These are phyloP conservation scores for Cytospora schulzeri DNA, from an alignment of 2,329 filamentous ascomycete species.

Conservation along the genomic window DNA sequence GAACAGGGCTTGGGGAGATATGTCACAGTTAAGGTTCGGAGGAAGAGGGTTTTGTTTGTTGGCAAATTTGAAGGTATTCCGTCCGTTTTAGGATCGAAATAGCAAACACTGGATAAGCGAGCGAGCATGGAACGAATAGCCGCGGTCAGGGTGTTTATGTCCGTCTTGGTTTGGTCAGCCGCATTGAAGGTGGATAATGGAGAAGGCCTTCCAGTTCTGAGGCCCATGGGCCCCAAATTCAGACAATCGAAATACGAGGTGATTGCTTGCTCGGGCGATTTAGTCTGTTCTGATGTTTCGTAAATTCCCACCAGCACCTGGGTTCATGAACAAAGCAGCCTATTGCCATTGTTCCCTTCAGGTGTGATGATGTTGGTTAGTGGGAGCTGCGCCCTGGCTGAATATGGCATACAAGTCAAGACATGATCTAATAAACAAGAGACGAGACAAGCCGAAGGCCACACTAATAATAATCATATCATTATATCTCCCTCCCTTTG, in stretches of 20 bases:
- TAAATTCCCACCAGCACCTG: neutral
- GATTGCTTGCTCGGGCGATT: slow-evolving; percentile 7
- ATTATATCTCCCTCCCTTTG: slow-evolving; percentile 47
- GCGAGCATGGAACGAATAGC: neutral
- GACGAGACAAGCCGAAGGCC: neutral
- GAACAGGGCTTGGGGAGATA: neutral
- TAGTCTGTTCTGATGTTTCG: neutral
- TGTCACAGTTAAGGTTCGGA: neutral
- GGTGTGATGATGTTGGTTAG: neutral
- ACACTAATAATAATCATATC: neutral
- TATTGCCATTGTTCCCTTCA: neutral
- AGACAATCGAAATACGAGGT: slow-evolving; percentile 16
- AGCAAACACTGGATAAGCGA: neutral
- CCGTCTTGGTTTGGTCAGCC: slow-evolving; percentile 2
- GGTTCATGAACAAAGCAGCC: neutral
- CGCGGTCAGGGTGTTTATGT: neutral
- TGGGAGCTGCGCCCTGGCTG: neutral
- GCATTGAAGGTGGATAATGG: slow-evolving; percentile 3
- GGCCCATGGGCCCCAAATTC: neutral
- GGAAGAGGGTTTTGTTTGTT: neutral
- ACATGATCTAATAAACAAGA: neutral
- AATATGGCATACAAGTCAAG: neutral
- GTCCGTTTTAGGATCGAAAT: neutral
- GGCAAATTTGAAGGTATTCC: neutral
- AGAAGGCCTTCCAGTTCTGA: slow-evolving; percentile 1